Evolutionary conservation across 495 filamentous ascomycete species (phyloP).

Genomic region (Penicillium alfredii): DNA sequence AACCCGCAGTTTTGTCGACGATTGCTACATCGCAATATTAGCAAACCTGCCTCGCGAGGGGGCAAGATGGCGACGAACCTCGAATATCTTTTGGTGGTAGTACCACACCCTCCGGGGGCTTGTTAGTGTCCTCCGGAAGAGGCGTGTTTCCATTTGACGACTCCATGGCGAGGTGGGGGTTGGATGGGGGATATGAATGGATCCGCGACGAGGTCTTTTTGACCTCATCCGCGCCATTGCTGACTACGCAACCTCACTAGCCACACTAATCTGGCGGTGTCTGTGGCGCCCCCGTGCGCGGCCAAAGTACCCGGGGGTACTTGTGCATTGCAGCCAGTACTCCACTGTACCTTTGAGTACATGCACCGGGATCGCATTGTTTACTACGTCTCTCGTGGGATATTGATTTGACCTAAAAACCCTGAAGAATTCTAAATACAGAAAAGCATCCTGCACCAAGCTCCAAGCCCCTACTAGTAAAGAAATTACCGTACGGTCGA

Average conservation of each 20-base stretch:
- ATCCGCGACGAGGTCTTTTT: slow-evolving; percentile 3
- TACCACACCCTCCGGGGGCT: slow-evolving; percentile 76
- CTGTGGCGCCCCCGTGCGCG: slow-evolving; percentile 1
- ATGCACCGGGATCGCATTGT: slow-evolving; percentile 2
- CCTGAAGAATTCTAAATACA: too few relatives aligned
- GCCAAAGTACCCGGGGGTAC: slow-evolving; percentile 4
- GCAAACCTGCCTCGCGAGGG: slow-evolving; percentile 7
- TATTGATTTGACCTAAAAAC: too few relatives aligned
- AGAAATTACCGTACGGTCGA: slow-evolving; percentile 2
- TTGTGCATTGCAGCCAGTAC: too few relatives aligned
- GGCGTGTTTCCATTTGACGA: slow-evolving; percentile 54
- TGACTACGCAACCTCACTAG: slow-evolving; percentile 1
- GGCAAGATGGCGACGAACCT: slow-evolving; percentile 36
- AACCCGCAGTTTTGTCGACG: slow-evolving; percentile 94
- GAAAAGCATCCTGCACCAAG: too few relatives aligned
- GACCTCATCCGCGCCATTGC: background rate
- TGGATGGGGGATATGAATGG: slow-evolving; percentile 6
- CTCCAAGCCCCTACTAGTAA: too few relatives aligned
- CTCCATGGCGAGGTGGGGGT: slow-evolving; percentile 34
- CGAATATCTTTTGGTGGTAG: slow-evolving; percentile 79
- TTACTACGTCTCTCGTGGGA: background rate
- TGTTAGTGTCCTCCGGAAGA: slow-evolving; percentile 52
- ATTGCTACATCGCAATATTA: slow-evolving; percentile 47
- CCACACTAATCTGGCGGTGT: slow-evolving; percentile 4
- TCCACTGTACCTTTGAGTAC: too few relatives aligned